Percentiles rank a stretch among this genome's conserved stretches.
Evolutionary conservation across 1,139 yeast genomes (phyloP).

Genomic region (Geotrichum siamense): DNA sequence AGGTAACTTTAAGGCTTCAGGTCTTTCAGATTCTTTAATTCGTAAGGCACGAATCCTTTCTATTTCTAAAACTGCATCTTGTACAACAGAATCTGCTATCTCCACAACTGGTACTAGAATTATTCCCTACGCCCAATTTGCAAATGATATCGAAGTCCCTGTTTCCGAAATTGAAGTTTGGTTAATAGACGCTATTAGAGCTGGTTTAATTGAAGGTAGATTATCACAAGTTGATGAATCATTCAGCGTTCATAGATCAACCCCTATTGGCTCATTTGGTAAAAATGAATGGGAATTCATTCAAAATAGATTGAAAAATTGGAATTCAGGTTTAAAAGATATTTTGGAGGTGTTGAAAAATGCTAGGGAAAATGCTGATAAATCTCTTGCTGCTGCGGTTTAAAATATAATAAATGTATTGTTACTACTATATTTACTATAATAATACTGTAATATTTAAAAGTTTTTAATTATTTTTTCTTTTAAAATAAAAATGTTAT

Average conservation of each 20-base stretch:
- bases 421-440: no score
- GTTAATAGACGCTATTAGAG: conserved; percentile 40
- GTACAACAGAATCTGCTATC: conserved; percentile 24
- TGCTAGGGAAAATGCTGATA: conserved; percentile 30
- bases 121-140: conserved; percentile 34
- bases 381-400: conserved; percentile 6
- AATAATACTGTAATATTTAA: no score
- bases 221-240: conserved; percentile 37
- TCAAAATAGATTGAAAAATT: conserved; percentile 32
- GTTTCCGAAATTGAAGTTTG: conserved; percentile 37
- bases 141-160: conserved; percentile 31
- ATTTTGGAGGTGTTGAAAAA: conserved; percentile 32
- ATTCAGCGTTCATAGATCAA: conserved; percentile 37
- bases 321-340: conserved; percentile 36
- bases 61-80: conserved; percentile 25
- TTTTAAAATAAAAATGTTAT: no score
- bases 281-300: conserved; percentile 37
- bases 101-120: conserved; percentile 12
- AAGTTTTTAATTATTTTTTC: no score
- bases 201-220: conserved; percentile 41
- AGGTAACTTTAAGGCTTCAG: conserved; percentile 31
- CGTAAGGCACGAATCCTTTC: conserved; percentile 29
- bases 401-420: no score
- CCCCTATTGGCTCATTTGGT: conserved; percentile 36
- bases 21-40: conserved; percentile 24